These are phyloP conservation scores for Starmerella khaoyaiensis DNA, from an alignment of 805 yeast genomes.

Conservation along the genomic window DNA sequence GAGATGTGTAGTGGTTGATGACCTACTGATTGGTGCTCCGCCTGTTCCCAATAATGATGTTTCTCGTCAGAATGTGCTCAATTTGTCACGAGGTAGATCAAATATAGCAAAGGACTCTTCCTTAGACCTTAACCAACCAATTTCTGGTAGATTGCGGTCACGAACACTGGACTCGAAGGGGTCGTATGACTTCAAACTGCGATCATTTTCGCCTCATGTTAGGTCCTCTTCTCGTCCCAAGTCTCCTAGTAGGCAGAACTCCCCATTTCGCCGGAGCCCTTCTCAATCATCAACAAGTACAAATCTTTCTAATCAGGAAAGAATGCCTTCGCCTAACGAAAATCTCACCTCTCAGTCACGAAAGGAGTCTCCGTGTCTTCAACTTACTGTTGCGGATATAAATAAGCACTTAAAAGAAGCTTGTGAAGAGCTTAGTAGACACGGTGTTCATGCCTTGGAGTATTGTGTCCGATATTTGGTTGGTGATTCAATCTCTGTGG, in stretches of 20 bases:
- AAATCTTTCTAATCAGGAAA: neutral
- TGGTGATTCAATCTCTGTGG: slow-evolving; percentile 40
- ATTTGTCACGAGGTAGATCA: neutral
- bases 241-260: neutral
- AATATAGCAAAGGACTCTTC: no score
- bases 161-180: no score
- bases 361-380: no score
- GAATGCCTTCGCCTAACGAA: no score
- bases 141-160: no score
- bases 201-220: no score
- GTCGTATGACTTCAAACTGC: no score
- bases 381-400: slow-evolving; percentile 39
- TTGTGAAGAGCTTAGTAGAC: slow-evolving; percentile 41
- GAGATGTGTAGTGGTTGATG: slow-evolving; percentile 28
- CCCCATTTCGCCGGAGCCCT: neutral
- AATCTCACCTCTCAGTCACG: no score
- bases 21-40: neutral
- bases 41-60: neutral
- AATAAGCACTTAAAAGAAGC: slow-evolving; percentile 41
- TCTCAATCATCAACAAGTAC: neutral
- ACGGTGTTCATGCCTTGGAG: slow-evolving; percentile 61
- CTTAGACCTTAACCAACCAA: no score
- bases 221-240: no score
- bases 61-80: neutral
- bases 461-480: slow-evolving; percentile 60